Evolutionary conservation across 768 basidiomycete genomes (phyloP), one percentile per base, ranked within the genome.

Genomic region (Kwoniella europaea): DNA sequence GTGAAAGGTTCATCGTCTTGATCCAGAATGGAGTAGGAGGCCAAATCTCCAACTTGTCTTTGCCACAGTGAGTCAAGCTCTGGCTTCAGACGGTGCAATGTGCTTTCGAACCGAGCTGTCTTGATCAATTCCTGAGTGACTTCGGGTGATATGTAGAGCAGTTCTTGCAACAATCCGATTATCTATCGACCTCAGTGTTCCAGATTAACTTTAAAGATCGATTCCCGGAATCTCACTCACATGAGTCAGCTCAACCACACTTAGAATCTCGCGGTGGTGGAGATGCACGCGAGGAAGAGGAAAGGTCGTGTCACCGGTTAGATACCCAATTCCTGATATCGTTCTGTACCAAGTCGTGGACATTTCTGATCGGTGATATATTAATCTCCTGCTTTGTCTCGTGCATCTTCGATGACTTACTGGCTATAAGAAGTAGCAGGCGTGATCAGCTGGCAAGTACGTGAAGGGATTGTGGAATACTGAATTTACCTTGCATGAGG

Each of bases 121-220:
- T 58, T 58, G 57, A 58, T 58, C 57, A 58, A 24, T n/a, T 58
- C 57, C 24, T 58, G 57, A 35, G 57, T 58, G 13, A 58, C 57
- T 35, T 58, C 57, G 15, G 57, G 57, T 27, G 57, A 27, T 6
- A 58, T 35, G 27, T 58, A 58, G 24, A 58, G 57, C 18, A 58
- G 29, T 35, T 58, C 57, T 58, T 58, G 57, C 20, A 58, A 20
- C 15, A 58, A n/a, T 9, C 57, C 57, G 29, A 58, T 58, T 10
- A 58, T 58, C 57, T 58, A 35, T 16, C 10, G 12, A 29, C 10
- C 10, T 46, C 44, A 46, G 12, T 46, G 7, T 16, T 46, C 44
- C 44, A 46, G 10, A 16, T 46, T 46, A 46, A 16, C 12, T 16
- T 10, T 16, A 2, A 46, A 10, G 12, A 46, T 46, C 44, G 12